phyloP scores from a whole-genome alignment of 352 stramenopile species.

The Blastocystis sp. region DNA sequence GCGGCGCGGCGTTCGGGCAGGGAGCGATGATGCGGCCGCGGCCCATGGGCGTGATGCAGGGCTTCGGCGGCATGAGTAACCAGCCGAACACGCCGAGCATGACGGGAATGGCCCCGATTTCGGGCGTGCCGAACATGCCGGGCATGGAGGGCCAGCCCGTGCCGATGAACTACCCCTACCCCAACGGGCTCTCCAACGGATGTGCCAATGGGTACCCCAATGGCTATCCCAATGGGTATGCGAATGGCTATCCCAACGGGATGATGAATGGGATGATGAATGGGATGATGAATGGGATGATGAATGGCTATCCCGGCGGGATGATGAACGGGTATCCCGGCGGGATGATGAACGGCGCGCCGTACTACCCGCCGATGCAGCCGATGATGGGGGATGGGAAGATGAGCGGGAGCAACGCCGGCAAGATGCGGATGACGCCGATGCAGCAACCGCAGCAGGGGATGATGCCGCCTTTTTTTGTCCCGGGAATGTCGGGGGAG shows the following conservation, averaged over 20 bases:
- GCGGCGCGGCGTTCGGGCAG: neutral
- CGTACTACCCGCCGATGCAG: neutral
- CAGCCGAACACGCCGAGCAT: neutral
- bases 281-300: neutral
- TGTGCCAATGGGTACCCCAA: too few species aligned
- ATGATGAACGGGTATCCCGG: neutral
- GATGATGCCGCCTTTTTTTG: neutral
- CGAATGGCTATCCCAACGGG: too few species aligned
- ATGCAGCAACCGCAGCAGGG: neutral
- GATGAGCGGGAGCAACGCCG: neutral
- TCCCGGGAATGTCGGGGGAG: constrained; percentile 34
- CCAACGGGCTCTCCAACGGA: too few species aligned
- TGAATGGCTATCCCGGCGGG: too few species aligned
- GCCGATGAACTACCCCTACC: neutral
- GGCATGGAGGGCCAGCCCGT: neutral
- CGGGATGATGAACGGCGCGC: neutral
- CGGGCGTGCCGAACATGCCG: neutral
- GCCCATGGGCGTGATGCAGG: neutral
- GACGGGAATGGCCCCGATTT: neutral
- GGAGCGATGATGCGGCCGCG: neutral
- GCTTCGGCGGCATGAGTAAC: neutral
- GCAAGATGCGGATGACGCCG: neutral
- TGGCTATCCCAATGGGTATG: too few species aligned
- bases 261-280: neutral
- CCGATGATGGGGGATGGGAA: neutral